Percentiles rank a stretch among this genome's conserved stretches.
These are phyloP conservation scores for Pythium volutum DNA, from an alignment of 352 stramenopile genomes.

Conservation along the genomic window DNA sequence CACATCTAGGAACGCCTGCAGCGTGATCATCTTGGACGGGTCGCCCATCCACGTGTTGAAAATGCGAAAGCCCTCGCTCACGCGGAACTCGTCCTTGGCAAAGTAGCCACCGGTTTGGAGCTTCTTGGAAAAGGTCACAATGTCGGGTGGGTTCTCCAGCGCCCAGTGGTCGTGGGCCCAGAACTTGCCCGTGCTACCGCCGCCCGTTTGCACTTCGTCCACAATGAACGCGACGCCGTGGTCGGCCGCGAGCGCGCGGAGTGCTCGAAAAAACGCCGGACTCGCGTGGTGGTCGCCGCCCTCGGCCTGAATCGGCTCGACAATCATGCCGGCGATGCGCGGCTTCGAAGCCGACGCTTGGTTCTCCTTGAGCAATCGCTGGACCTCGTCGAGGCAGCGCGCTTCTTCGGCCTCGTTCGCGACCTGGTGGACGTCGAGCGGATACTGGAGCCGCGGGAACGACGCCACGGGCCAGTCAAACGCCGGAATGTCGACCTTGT, in stretches of 20 bases:
- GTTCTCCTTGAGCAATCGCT: slow-evolving; percentile 48
- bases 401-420: slow-evolving; percentile 69
- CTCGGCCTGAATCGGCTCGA: slow-evolving; percentile 82
- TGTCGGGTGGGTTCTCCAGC: slow-evolving; percentile 67
- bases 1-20: slow-evolving; percentile 71
- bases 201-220: slow-evolving; percentile 82
- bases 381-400: slow-evolving; percentile 62
- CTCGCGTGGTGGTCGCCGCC: slow-evolving; percentile 80
- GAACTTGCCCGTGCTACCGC: slow-evolving; percentile 80
- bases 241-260: slow-evolving; percentile 53
- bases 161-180: slow-evolving; percentile 84
- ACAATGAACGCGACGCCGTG: slow-evolving; percentile 80
- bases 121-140: slow-evolving; percentile 88
- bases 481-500: slow-evolving; percentile 83
- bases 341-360: slow-evolving; percentile 25
- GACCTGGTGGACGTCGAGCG: slow-evolving; percentile 52
- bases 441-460: slow-evolving; percentile 69
- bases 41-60: slow-evolving; percentile 91
- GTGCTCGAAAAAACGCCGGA: slow-evolving; percentile 55
- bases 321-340: slow-evolving; percentile 70
- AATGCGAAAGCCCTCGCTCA: slow-evolving; percentile 72
- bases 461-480: slow-evolving; percentile 83
- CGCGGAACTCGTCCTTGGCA: slow-evolving; percentile 68
- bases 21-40: slow-evolving; percentile 79
- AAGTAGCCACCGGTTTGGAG: slow-evolving; percentile 84